Base-by-base conservation (phyloP, 179 eudicot genomes). In the Corrigiola litoralis region DNA sequence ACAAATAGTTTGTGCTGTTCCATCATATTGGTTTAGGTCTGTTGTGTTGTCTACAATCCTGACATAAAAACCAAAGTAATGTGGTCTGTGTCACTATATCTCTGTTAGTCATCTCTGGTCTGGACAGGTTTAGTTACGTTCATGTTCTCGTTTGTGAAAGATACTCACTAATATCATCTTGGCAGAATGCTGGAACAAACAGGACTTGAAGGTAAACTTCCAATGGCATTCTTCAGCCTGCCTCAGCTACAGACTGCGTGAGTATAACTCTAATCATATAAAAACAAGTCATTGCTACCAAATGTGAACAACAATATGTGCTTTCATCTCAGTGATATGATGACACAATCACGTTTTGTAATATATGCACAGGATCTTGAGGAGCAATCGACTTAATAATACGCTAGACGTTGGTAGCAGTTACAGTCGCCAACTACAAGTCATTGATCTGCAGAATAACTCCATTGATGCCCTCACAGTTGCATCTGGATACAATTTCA, bases 201-300 rank as follows among this genome's bases (percentile, higher is more conserved):
- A 33, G 68, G 51, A 68, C 78, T 87, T 34, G 67, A 27, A 58
- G 95, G 95, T 47, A 29, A 64, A 66, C 68, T 87, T 41, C 88
- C 87, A 0, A 69, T 13, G 12, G 49, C 47, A 50, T 62, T 87
- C 23, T 87, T 87, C 81, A 61, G 80, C 72, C 67, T 71, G 63
- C 79, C 83, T 60, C 70, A 73, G 40, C 69, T 87, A 57, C 76
- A 85, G 76, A 80, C 78, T 54, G 77, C 79, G 90, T 87, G 72
- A 77, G 90, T 67, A 67, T 61, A 58, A 37, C 6, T 47, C 65
- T 32, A 14, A 18, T 13, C 38, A 48, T 36, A 9, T 8, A 31
- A 12, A 51, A 52, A 59, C 6, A 23, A 44, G 40, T 4, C 67
- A 25, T 40, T 44, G 1, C 12, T 24, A 8, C n/a, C 2, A 42